Evolutionary conservation across 1,284 basidiomycete genomes (phyloP).

Genomic region (Apiotrichum mycotoxinovorans): DNA sequence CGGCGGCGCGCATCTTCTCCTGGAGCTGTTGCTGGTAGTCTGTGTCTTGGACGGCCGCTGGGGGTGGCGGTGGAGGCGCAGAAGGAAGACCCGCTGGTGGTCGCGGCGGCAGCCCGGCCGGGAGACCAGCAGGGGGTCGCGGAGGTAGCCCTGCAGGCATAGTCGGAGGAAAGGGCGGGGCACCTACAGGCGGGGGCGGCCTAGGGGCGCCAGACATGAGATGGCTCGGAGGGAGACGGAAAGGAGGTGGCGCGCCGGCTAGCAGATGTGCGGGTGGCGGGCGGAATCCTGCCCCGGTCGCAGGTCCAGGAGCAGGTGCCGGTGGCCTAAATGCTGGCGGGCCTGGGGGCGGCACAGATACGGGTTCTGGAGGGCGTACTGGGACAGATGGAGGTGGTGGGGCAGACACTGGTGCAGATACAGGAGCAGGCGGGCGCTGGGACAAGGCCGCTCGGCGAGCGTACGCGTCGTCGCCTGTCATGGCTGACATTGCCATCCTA

Average conservation of each 20-base stretch:
- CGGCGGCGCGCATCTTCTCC: constrained; percentile 66
- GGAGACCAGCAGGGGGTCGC: not conserved
- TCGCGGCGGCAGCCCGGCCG: not conserved
- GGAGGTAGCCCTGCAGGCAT: not conserved
- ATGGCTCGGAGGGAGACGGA: constrained; percentile 13
- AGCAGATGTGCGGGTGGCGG: constrained; percentile 14
- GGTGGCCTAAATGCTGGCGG: constrained; percentile 11
- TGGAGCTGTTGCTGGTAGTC: constrained; percentile 38
- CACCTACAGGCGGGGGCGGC: not conserved
- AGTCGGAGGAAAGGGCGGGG: constrained; percentile 1
- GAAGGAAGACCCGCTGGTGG: not conserved
- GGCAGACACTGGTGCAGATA: not conserved
- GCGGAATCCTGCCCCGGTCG: constrained; percentile 6
- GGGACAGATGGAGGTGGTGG: not conserved
- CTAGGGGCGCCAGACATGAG: not conserved
- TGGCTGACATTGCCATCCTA: constrained; percentile 28
- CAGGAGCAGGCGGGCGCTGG: not conserved
- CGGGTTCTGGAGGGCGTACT: not conserved
- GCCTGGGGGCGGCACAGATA: not conserved
- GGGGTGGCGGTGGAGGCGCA: not conserved
- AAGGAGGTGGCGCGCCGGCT: constrained; percentile 7
- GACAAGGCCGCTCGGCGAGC: constrained; percentile 27
- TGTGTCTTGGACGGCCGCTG: not conserved
- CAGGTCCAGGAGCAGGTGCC: not conserved
- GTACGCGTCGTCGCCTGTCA: constrained; percentile 40